Evolutionary conservation across 306 rosid genomes (phyloP), one percentile per base, ranked within the genome.

Genomic region (Potentilla sterilis): DNA sequence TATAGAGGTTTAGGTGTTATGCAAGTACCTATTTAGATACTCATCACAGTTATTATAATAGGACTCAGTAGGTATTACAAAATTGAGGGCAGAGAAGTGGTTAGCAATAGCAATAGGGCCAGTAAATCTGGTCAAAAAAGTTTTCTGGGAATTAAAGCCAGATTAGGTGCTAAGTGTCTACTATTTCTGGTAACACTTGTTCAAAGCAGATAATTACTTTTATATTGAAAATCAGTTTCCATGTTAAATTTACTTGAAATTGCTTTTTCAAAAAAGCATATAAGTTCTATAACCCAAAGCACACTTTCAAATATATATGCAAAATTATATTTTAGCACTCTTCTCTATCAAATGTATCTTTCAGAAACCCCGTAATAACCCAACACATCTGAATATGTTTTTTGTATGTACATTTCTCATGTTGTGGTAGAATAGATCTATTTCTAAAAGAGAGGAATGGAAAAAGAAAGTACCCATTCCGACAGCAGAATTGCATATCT

Each of bases 401-500:
- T 16, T 6, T 19, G 15, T 47, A 32, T 32, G 28, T 28, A 28
- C 28, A 28, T 28, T 28, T 28, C 28, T 28, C 28, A 28, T 0
- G 28, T 28, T 28, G 28, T 28, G 28, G 40, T 2, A 37, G 40
- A 37, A 37, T 32, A 4, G 41, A 18, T 10, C 24, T 6, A 38
- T 28, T 64, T 64, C 1, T 22, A 65, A 43, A 69, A 57, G 55
- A 37, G 19, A 71, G 40, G 16, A 8, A 37, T 41, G 22, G 22
- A 52, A 71, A 24, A 58, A 28, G 28, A 41, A 73, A 28, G 71
- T 89, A 93, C 98, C 96, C 85, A 91, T 87, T 74, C 86, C 91
- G 67, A 82, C 93, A 32, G 97, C 93, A 71, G 88, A 88, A 72
- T 82, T 83, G 96, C 97, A 91, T 77, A 89, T 89, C 81, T 93